Percentiles rank a stretch among this genome's conserved stretches.
These are phyloP conservation scores for Aureobasidium vineae DNA, from an alignment of 2,329 filamentous ascomycete genomes.

Conservation along the genomic window DNA sequence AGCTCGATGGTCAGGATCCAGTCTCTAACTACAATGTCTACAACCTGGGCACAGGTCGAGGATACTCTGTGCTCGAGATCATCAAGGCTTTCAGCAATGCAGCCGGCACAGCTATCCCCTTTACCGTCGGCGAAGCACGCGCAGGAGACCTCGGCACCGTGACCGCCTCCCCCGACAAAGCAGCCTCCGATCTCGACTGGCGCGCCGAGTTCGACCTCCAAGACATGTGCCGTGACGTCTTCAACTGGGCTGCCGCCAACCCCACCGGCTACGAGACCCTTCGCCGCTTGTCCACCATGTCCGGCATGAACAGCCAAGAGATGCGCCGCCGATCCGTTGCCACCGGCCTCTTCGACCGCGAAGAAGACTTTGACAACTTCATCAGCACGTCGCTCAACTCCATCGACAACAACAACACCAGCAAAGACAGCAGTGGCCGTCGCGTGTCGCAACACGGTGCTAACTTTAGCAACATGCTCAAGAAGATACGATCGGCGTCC, in stretches of 20 bases:
- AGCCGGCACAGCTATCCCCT: slow-evolving; percentile 40
- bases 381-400: not conserved
- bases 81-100: slow-evolving; percentile 42
- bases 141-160: slow-evolving; percentile 46
- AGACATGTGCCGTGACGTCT: slow-evolving; percentile 26
- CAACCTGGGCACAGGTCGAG: slow-evolving; percentile 46
- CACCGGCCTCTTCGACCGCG: slow-evolving; percentile 15
- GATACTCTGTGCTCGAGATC: slow-evolving; percentile 47
- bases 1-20: not conserved
- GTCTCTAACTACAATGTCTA: slow-evolving; percentile 33
- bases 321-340: slow-evolving; percentile 13
- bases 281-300: slow-evolving; percentile 18
- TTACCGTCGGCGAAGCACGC: slow-evolving; percentile 40
- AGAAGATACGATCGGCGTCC: not conserved
- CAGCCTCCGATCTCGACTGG: slow-evolving; percentile 43
- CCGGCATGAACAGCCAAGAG: not conserved
- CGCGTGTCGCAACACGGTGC: not conserved
- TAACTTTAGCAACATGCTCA: slow-evolving; percentile 14
- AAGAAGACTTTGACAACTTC: slow-evolving; percentile 25
- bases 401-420: not conserved
- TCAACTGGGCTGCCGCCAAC: slow-evolving; percentile 25
- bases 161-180: slow-evolving; percentile 42
- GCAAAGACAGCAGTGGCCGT: not conserved
- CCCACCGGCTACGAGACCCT: slow-evolving; percentile 24
- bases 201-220: slow-evolving; percentile 39